phyloP scores from a whole-genome alignment of 176 grass and related monocot species.

The Guadua angustifolia region DNA sequence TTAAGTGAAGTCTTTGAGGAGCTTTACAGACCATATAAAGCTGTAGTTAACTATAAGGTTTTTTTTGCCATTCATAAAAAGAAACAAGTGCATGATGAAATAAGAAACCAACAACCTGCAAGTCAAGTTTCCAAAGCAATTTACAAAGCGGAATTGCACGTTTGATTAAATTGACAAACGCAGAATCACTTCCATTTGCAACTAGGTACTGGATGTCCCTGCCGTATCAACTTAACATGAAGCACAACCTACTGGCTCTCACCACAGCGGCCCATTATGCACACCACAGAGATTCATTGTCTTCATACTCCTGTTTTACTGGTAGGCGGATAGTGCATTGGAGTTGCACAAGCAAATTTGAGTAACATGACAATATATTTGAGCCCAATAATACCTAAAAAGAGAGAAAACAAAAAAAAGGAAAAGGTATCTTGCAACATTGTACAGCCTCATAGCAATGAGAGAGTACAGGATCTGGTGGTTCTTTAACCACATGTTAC shows the following conservation, averaged over 20 bases:
- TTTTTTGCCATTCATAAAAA: background rate
- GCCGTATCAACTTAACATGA: background rate
- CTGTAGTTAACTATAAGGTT: background rate
- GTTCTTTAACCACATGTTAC: conserved; percentile 6
- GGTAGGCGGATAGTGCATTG: background rate
- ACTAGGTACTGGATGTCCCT: background rate
- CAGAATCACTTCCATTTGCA: background rate
- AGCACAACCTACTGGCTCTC: background rate
- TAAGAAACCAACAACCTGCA: background rate
- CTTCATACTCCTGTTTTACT: background rate
- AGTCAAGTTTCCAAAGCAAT: background rate
- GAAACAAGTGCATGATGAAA: background rate
- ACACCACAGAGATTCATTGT: background rate
- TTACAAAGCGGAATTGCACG: background rate
- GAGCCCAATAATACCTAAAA: background rate
- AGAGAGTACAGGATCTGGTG: no score
- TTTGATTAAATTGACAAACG: background rate
- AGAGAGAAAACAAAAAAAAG: background rate
- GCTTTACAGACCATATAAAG: background rate
- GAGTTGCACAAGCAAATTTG: background rate
- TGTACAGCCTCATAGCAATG: background rate
- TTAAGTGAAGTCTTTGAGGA: background rate
- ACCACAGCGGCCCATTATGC: background rate
- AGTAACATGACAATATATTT: background rate
- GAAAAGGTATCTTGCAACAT: background rate